Conservation (phyloP, 495 filamentous ascomycete genomes). For the Bacidia rubella region DNA sequence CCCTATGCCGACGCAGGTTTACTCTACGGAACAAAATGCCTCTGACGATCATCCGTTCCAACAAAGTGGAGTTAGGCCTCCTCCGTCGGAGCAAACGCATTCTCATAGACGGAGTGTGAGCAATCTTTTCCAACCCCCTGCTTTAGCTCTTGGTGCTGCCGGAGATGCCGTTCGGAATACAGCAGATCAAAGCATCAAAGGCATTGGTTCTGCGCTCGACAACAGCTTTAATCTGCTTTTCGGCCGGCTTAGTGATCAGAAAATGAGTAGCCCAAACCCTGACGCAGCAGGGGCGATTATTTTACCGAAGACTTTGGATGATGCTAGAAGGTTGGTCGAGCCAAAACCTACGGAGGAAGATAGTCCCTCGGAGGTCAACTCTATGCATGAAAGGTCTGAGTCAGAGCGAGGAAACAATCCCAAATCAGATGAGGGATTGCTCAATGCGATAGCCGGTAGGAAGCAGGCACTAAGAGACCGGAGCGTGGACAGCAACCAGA, state of each 20-base stretch:
- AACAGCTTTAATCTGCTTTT: conserved; percentile 90
- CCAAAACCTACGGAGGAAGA: conserved; percentile 48
- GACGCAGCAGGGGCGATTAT: conserved; percentile 29
- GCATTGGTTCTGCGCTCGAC: conserved; percentile 67
- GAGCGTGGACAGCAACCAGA: conserved; percentile 63
- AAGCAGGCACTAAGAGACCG: conserved; percentile 48
- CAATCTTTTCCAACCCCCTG: conserved; percentile 69
- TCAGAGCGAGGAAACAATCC: conserved; percentile 17
- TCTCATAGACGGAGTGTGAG: conserved; percentile 55
- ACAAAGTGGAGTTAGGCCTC: background rate
- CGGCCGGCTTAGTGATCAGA: conserved; percentile 64
- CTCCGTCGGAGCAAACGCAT: conserved; percentile 19
- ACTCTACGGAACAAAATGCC: conserved; percentile 6
- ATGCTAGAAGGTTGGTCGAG: conserved; percentile 75
- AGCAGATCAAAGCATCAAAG: conserved; percentile 82
- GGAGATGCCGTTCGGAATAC: conserved; percentile 72
- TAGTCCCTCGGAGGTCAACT: conserved; percentile 27
- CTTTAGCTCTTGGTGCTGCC: conserved; percentile 65
- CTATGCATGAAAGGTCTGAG: conserved; percentile 21
- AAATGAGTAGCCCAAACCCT: conserved; percentile 29
- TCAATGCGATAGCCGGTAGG: conserved; percentile 49
- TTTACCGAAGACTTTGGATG: conserved; percentile 80
- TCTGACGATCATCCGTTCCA: conserved; percentile 13
- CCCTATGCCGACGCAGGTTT: background rate
- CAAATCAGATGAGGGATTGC: conserved; percentile 42